Base-by-base conservation (phyloP, 495 filamentous ascomycete genomes). In the Penicillium egyptiacum region DNA sequence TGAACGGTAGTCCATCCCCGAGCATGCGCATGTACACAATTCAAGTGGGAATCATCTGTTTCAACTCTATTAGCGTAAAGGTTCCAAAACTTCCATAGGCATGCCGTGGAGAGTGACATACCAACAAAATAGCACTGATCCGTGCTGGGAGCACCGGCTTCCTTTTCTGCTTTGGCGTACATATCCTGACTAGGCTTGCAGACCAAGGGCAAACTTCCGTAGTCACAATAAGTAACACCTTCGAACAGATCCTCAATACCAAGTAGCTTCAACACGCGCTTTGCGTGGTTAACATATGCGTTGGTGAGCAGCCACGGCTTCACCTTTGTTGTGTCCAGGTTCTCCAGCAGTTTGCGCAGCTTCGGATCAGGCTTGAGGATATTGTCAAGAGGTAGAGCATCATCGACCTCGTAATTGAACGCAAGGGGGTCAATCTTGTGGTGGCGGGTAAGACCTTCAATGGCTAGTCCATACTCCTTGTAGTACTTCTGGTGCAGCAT, bases 251-350 rank as follows among this genome's bases (percentile, higher is more conserved):
- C 91, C 12, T 95, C 91, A 19, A 98, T 71, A 26, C 82, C 86
- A 3, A 99, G 77, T 26, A 99, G 69, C 59, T 79, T 84, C 16
- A 98, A 82, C 8, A 99, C 94, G 19, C 92, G 74, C 59, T 81
- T 84, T 6, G 83, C 95, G 65, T 99, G 95, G 42, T 78, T 98
- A 60, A 96, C 73, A 65, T 97, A 96, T 39, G 95, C 95, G 66
- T 99, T 99, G 0, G 95, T 99, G 56, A 99, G 85, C 3, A 99
- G 82, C 95, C 95, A 98, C 19, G 89, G 74, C 66, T 86, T 89
- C 60, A 96, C 89, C 64, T 94, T 96, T 47, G 54, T 78, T 48
- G 63, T 82, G 72, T 96, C 90, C 53, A 98, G 82, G 57, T 91
- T 88, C 66, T 83, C 75, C 25, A 99, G 83, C 47, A 99, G 69